Evolutionary conservation across 2,329 filamentous ascomycete species (phyloP).

Genomic region (Trichoderma atrobrunneum): DNA sequence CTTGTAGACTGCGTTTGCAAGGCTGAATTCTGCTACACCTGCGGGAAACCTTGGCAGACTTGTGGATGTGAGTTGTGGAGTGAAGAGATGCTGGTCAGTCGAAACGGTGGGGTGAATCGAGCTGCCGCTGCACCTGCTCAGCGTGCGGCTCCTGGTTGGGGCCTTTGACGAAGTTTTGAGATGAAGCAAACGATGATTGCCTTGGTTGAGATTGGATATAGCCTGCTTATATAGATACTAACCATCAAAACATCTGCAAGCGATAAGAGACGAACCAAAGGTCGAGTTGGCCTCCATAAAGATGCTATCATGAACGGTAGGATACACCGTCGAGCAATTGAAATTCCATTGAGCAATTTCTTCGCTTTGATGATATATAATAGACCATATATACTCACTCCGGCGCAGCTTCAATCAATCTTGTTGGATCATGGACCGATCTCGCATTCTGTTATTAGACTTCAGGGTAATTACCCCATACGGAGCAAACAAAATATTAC

Average conservation of each 20-base stretch:
- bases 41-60: slow-evolving; percentile 75
- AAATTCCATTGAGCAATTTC: background rate
- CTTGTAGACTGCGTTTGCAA: slow-evolving; percentile 61
- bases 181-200: background rate
- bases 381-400: background rate
- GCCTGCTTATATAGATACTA: background rate
- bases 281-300: background rate
- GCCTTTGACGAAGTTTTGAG: background rate
- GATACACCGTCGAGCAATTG: background rate
- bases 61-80: slow-evolving; percentile 59
- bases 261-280: background rate
- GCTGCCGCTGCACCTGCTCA: background rate
- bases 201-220: background rate
- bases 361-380: background rate
- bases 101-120: background rate
- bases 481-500: background rate
- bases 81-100: background rate
- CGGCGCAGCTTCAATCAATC: background rate
- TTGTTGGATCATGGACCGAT: background rate
- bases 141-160: background rate
- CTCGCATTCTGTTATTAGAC: background rate
- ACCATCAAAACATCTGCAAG: background rate
- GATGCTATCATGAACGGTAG: background rate
- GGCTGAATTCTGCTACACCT: slow-evolving; percentile 84
- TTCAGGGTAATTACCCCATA: background rate